Evolutionary conservation across 2,329 filamentous ascomycete genomes (phyloP), one percentile per base, ranked within the genome.

Genomic region (Aspergillus niger): DNA sequence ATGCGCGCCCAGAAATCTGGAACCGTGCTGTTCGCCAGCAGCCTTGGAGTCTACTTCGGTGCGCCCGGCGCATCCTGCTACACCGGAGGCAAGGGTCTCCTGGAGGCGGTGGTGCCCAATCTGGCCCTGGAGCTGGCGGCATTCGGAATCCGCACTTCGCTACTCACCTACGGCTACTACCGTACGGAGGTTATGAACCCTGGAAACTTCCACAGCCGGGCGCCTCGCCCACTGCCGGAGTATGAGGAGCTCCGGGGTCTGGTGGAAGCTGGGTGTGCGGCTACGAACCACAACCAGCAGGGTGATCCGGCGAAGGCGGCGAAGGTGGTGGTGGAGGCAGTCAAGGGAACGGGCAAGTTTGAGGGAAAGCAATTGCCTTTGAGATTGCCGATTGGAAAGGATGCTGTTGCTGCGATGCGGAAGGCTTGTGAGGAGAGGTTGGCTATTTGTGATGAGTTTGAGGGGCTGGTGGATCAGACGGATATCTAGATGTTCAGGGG

Each of bases 131-230:
- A 53, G 30, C n/a, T 53, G 11, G 50, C 50, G 11, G 17, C 50
- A 4, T 76, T 78, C 32, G 75, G 77, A 0, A 73, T 82, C 5
- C 52, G 59, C 11, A 55, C 60, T 72, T 81, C 52, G 74, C 68
- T 77, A 1, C 71, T 85, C 3, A 83, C 84, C 61, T 83, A 83
- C 0, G 84, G 83, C 0, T 82, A 82, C 60, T 85, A 86, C 67
- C 79, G 83, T 2, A 86, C 83, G 0, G 72, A 68, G 0, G 81
- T 86, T 52, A 74, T 85, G 7, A 77, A 79, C 5, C 36, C 58
- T 8, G 52, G 49, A 3, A 58, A 61, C 22, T 36, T 55, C 8
- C 32, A 55, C 22, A 24, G 55, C 43, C 22, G 55, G 1, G 49
- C 60, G 11, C 26, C 59, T 5, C 36, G 60, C 24, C 50, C 7